phyloP scores from a whole-genome alignment of 305 asterid species.

The Fraxinus dipetala region DNA sequence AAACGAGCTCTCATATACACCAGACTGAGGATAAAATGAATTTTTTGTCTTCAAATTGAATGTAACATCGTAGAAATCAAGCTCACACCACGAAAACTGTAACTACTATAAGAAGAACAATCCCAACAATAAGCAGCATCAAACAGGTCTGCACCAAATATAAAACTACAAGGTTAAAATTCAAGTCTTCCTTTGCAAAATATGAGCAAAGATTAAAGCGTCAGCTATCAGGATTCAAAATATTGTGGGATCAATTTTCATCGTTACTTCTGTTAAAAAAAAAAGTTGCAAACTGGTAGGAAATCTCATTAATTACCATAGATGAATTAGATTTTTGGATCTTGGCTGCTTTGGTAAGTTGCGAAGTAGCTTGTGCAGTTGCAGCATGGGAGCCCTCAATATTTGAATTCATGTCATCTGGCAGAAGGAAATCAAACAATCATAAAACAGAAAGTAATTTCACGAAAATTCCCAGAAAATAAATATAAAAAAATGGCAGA shows the following conservation, averaged over 20 bases:
- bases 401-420: conserved; percentile 46
- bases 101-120: conserved; percentile 29
- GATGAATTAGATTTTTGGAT: conserved; percentile 50
- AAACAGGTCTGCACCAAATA: conserved; percentile 27
- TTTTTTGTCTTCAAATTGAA: conserved; percentile 5
- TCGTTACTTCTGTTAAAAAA: background rate
- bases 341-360: conserved; percentile 48
- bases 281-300: background rate
- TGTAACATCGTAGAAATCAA: background rate
- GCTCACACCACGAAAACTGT: conserved; percentile 21
- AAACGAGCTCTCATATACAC: background rate
- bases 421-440: conserved; percentile 14
- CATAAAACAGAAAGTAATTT: background rate
- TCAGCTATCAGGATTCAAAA: background rate
- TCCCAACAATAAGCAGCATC: conserved; percentile 28
- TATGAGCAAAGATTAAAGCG: background rate
- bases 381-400: conserved; percentile 40
- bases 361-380: conserved; percentile 39
- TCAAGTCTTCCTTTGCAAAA: background rate
- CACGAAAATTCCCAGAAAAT: background rate
- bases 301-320: conserved; percentile 30
- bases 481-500: background rate
- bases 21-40: background rate
- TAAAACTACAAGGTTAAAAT: background rate
- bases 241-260: background rate